Evolutionary conservation across 1,284 basidiomycete species (phyloP).

Genomic region (Ustilago curta): DNA sequence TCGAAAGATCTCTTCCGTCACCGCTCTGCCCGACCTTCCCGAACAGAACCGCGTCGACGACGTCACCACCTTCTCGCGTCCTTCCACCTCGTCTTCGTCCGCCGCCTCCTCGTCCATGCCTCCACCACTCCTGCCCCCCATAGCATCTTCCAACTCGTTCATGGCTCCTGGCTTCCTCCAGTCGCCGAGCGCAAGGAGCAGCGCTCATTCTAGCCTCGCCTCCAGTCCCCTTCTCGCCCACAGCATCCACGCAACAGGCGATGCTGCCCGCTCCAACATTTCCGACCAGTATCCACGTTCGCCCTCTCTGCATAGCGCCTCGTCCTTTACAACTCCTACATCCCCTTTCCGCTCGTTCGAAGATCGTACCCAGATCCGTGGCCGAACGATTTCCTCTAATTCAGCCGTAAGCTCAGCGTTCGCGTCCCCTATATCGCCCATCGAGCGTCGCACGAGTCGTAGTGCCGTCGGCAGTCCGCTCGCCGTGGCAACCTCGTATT

Average conservation of each 20-base stretch:
- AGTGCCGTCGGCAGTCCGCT: slow-evolving; percentile 22
- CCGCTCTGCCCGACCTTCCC: slow-evolving; percentile 33
- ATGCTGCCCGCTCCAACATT: slow-evolving; percentile 6
- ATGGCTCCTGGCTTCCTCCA: slow-evolving; percentile 7
- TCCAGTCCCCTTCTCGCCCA: slow-evolving; percentile 24
- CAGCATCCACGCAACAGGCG: slow-evolving; percentile 6
- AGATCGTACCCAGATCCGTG: slow-evolving; percentile 10
- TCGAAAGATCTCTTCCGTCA: slow-evolving; percentile 21
- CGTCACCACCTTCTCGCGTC: slow-evolving; percentile 8
- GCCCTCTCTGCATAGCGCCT: slow-evolving; percentile 31
- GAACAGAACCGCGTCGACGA: slow-evolving; percentile 29
- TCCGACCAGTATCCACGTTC: slow-evolving; percentile 32
- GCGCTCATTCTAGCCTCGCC: slow-evolving; percentile 20
- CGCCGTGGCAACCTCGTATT: slow-evolving; percentile 7
- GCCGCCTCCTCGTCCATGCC: slow-evolving; percentile 2
- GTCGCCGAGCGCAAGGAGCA: slow-evolving; percentile 14
- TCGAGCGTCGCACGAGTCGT: slow-evolving; percentile 20
- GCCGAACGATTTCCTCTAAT: slow-evolving; percentile 12
- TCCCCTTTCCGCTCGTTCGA: slow-evolving; percentile 16
- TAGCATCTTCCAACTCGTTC: slow-evolving; percentile 15
- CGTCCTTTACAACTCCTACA: slow-evolving; percentile 16
- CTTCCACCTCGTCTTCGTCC: slow-evolving; percentile 25
- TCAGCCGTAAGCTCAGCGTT: slow-evolving; percentile 11
- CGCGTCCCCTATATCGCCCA: not conserved
- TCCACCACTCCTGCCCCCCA: slow-evolving; percentile 23